These are phyloP conservation scores for Spergularia marina DNA, from an alignment of 148 eudicot species.

Conservation along the genomic window DNA sequence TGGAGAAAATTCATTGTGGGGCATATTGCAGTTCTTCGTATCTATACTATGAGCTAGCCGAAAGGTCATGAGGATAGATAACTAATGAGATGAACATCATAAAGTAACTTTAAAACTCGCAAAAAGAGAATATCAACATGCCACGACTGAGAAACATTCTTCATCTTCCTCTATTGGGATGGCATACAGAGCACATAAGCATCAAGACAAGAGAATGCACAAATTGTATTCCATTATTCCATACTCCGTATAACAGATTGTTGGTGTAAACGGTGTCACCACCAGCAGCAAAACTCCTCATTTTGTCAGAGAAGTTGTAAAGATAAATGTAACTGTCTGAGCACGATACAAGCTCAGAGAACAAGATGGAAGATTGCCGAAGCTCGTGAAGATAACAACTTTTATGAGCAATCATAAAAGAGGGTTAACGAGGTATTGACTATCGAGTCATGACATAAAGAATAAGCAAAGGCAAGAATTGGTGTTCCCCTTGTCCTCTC, in stretches of 20 bases:
- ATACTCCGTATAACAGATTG: neutral
- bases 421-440: neutral
- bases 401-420: neutral
- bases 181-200: neutral
- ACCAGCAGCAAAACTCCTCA: neutral
- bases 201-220: too few relatives aligned
- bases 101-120: neutral
- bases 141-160: neutral
- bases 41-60: too few relatives aligned
- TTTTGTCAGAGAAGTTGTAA: neutral
- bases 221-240: too few relatives aligned
- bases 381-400: neutral
- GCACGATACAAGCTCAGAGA: neutral
- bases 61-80: neutral
- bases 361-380: neutral
- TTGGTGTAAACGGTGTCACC: neutral
- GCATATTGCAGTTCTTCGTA: neutral
- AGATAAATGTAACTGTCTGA: too few relatives aligned
- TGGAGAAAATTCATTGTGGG: neutral
- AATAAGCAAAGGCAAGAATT: neutral
- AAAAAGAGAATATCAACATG: neutral
- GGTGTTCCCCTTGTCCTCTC: neutral
- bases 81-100: neutral
- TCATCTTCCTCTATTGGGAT: neutral
- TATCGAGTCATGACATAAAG: neutral